Evolutionary conservation across 305 asterid genomes (phyloP).

Genomic region (Fraxinus albicans): DNA sequence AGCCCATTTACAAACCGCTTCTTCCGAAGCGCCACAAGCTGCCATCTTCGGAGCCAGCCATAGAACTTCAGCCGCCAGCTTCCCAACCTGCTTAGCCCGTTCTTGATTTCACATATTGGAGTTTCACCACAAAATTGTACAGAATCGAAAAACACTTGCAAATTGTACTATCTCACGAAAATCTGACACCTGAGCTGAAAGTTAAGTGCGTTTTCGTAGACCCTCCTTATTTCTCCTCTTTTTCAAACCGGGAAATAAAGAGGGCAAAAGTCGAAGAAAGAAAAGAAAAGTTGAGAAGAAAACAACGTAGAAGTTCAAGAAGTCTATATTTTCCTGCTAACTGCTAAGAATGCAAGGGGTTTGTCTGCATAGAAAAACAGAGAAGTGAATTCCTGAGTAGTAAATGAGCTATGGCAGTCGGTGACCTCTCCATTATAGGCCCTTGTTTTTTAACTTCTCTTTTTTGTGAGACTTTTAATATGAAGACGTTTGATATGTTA

Average conservation of each 20-base stretch:
- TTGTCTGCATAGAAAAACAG: slow-evolving; percentile 47
- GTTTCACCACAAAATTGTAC: background rate
- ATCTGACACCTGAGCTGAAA: background rate
- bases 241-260: slow-evolving; percentile 33
- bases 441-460: background rate
- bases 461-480: background rate
- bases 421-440: slow-evolving; percentile 35
- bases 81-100: slow-evolving; percentile 38
- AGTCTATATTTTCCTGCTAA: slow-evolving; percentile 36
- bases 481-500: background rate
- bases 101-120: slow-evolving; percentile 33
- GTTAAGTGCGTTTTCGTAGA: background rate
- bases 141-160: background rate
- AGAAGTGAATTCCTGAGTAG: slow-evolving; percentile 48
- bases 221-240: background rate
- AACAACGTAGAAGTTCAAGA: slow-evolving; percentile 39
- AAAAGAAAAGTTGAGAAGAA: slow-evolving; percentile 48
- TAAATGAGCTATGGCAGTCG: slow-evolving; percentile 51
- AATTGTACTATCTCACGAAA: background rate
- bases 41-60: slow-evolving; percentile 86
- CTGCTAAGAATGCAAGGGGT: slow-evolving; percentile 37
- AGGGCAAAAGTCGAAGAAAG: slow-evolving; percentile 53
- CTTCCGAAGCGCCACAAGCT: slow-evolving; percentile 66
- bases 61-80: slow-evolving; percentile 74
- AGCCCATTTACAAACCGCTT: slow-evolving; percentile 75